Evolutionary conservation across 257 asterid species (phyloP).

Genomic region (Eucommia ulmoides): DNA sequence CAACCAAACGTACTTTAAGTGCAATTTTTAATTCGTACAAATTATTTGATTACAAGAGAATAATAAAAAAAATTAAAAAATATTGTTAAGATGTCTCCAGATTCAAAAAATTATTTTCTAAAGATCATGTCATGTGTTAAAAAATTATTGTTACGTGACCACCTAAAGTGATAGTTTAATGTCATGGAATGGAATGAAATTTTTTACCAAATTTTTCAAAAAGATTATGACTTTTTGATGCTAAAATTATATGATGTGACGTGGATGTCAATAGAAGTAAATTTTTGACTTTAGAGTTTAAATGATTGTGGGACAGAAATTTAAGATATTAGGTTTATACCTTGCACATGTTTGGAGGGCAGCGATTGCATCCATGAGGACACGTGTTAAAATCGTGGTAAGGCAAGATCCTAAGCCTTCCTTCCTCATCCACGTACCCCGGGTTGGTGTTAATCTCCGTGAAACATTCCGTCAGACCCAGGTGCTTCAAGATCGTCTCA

Average conservation of each 20-base stretch:
- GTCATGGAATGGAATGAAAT: background rate
- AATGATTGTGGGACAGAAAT: background rate
- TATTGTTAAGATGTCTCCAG: no score
- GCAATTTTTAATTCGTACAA: no score
- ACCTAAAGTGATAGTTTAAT: no score
- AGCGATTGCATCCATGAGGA: conserved; percentile 29
- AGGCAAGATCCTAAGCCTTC: conserved; percentile 14
- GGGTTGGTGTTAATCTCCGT: conserved; percentile 10
- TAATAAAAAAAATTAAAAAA: no score
- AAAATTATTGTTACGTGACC: no score
- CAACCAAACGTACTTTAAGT: no score
- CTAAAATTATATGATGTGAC: no score
- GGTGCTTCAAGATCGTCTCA: conserved; percentile 15
- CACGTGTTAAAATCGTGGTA: conserved; percentile 12
- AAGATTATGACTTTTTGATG: no score
- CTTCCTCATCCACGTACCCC: conserved; percentile 12
- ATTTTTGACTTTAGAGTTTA: background rate
- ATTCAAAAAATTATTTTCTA: no score
- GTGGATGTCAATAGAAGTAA: background rate
- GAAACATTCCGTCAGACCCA: conserved; percentile 11
- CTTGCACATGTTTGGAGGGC: conserved; percentile 52
- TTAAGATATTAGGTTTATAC: conserved; percentile 3
- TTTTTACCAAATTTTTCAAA: background rate
- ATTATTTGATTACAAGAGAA: no score
- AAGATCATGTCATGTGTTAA: no score